A percentile compares a stretch with the other conserved stretches of the same genome.
phyloP scores from a whole-genome alignment of 176 grass and related monocot species.

The Elymus sibiricus region DNA sequence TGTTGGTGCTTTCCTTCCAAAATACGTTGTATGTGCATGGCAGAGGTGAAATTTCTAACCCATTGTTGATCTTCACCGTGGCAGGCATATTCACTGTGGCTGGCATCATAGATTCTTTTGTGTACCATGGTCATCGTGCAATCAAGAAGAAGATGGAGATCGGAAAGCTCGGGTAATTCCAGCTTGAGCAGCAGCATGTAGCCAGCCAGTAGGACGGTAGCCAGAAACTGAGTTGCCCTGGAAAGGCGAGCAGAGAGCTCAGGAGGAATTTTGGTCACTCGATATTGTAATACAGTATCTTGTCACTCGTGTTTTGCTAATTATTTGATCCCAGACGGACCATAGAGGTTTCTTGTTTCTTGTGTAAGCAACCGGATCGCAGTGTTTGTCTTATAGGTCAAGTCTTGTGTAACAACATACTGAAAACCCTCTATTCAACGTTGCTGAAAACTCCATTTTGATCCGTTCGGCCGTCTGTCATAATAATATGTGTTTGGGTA shows the following conservation, averaged over 20 bases:
- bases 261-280: conserved; percentile 38
- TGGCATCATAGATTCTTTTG: conserved; percentile 90
- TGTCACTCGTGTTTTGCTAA: neutral
- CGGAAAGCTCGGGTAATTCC: conserved; percentile 51
- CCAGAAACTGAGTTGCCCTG: conserved; percentile 1
- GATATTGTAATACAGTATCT: neutral
- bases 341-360: neutral
- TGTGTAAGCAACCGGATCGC: neutral
- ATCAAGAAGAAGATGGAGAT: conserved; percentile 99
- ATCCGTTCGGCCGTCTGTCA: neutral
- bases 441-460: neutral
- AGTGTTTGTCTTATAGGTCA: neutral
- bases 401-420: neutral
- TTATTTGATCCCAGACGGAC: neutral
- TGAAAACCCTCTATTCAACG: neutral
- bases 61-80: neutral
- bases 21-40: neutral
- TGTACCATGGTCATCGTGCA: conserved; percentile 88
- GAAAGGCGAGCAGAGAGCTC: neutral
- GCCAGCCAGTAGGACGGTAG: conserved; percentile 18
- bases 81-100: conserved; percentile 89
- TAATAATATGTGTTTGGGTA: no score
- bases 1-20: neutral
- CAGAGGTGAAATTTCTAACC: neutral
- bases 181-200: neutral